These are phyloP conservation scores for Jatropha podagrica DNA, from an alignment of 441 rosid species.

Conservation along the genomic window DNA sequence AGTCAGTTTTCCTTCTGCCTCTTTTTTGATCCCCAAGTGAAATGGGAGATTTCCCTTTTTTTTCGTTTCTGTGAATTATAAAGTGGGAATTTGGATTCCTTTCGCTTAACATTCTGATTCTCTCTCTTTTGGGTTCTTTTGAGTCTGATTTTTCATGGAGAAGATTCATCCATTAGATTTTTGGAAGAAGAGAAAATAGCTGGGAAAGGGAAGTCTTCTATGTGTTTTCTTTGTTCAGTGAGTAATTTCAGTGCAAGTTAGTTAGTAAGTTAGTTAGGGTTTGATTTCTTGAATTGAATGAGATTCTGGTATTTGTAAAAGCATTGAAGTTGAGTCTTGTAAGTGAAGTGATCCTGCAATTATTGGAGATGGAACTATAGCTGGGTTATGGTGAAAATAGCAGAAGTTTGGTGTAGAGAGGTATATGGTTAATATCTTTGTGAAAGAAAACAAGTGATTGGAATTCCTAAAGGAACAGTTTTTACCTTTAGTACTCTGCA, in stretches of 20 bases:
- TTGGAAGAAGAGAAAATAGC: slow-evolving; percentile 16
- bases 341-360: slow-evolving; percentile 13
- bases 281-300: slow-evolving; percentile 29
- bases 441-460: slow-evolving; percentile 36
- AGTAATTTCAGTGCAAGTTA: slow-evolving; percentile 15
- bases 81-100: slow-evolving; percentile 8
- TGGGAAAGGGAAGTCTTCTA: slow-evolving; percentile 20
- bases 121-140: background rate
- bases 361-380: slow-evolving; percentile 20
- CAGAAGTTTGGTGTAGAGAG: slow-evolving; percentile 28
- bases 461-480: slow-evolving; percentile 22
- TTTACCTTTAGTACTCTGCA: slow-evolving; percentile 18
- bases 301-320: slow-evolving; percentile 6
- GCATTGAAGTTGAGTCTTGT: slow-evolving; percentile 16
- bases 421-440: slow-evolving; percentile 19
- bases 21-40: slow-evolving; percentile 39
- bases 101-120: slow-evolving; percentile 16
- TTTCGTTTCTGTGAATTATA: background rate
- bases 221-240: background rate
- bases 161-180: slow-evolving; percentile 14
- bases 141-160: slow-evolving; percentile 14
- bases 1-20: slow-evolving; percentile 41
- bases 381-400: slow-evolving; percentile 30
- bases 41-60: slow-evolving; percentile 1
- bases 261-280: slow-evolving; percentile 24